Evolutionary conservation across 164 flowering plant species (phyloP), one percentile per base, ranked within the genome.

Genomic region (Magnolia officinalis): DNA sequence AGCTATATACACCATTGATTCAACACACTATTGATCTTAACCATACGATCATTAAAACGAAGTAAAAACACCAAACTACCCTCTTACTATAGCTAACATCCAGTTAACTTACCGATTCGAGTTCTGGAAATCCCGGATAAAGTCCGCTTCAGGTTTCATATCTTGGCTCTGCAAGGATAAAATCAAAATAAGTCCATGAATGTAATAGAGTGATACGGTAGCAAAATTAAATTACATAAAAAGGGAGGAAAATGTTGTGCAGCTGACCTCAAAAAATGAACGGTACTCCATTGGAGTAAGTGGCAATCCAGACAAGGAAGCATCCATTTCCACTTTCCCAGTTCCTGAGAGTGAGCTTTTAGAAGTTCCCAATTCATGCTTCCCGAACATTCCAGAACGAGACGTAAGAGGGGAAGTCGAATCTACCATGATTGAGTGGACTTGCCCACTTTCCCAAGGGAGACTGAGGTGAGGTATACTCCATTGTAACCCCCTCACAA

Each of bases 381-480:
- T 68, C 71, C 74, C 73, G 45, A 84, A 78, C 50, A 66, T 26
- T 77, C 71, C 79, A 75, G 86, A 78, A 72, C 77, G 78, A 63
- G 87, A 70, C 26, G 75, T 77, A 31, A 75, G 19, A 14, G 86
- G 81, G n/a, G 87, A 78, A 64, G 50, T 81, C 20, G 93, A 80
- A 51, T 83, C 88, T 73, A 81, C 78, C 89, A 90, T 83, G 74
- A 81, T 55, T 19, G 87, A 79, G 11, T 72, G 82, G n/a, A 55
- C 26, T 63, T 80, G 74, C 26, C 78, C 87, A 67, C 67, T 73
- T 83, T 96, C 99, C 99, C 99, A 93, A 64, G 99, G 99, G 76
- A 93, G 93, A 75, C 70, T 81, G 72, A 93, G 85, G 83, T 92
- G 85, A 50, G 99, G 99, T 65, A 96, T 87, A 78, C 91, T 91